These are phyloP conservation scores for Aureobasidium sp. DNA, from an alignment of 2,329 filamentous ascomycete species.

Conservation along the genomic window DNA sequence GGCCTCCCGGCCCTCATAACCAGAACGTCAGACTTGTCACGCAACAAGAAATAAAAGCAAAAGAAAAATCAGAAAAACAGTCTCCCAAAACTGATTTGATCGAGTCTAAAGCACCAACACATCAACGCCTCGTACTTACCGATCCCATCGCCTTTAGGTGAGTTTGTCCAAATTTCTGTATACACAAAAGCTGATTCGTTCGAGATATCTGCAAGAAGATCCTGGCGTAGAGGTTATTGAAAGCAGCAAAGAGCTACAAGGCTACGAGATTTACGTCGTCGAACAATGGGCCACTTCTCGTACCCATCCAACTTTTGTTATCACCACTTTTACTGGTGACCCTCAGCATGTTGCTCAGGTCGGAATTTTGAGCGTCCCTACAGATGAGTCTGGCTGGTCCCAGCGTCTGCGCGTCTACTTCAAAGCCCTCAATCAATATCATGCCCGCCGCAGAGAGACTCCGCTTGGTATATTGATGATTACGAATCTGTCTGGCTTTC, in stretches of 20 bases:
- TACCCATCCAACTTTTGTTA: slow-evolving; percentile 80
- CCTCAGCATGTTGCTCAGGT: slow-evolving; percentile 69
- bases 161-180: background rate
- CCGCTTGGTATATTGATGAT: slow-evolving; percentile 81
- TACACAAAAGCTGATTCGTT: slow-evolving; percentile 16
- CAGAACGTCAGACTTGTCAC: slow-evolving; percentile 6
- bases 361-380: slow-evolving; percentile 73
- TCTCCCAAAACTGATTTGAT: slow-evolving; percentile 7
- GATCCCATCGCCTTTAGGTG: slow-evolving; percentile 58
- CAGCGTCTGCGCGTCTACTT: slow-evolving; percentile 74
- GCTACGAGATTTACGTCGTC: slow-evolving; percentile 89
- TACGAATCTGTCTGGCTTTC: slow-evolving; percentile 87
- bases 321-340: slow-evolving; percentile 89
- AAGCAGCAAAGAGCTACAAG: slow-evolving; percentile 60
- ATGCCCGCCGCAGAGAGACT: slow-evolving; percentile 78
- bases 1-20: slow-evolving; percentile 14
- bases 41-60: background rate
- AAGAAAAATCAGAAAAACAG: background rate
- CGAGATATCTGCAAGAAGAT: slow-evolving; percentile 74
- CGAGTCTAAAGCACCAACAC: slow-evolving; percentile 19
- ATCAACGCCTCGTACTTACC: slow-evolving; percentile 57
- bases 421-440: slow-evolving; percentile 74
- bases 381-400: slow-evolving; percentile 74
- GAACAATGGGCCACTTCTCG: slow-evolving; percentile 98
- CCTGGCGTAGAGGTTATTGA: slow-evolving; percentile 67